phyloP scores from a whole-genome alignment of 2,329 filamentous ascomycete genomes.

The Pseudopithomyces chartarum region DNA sequence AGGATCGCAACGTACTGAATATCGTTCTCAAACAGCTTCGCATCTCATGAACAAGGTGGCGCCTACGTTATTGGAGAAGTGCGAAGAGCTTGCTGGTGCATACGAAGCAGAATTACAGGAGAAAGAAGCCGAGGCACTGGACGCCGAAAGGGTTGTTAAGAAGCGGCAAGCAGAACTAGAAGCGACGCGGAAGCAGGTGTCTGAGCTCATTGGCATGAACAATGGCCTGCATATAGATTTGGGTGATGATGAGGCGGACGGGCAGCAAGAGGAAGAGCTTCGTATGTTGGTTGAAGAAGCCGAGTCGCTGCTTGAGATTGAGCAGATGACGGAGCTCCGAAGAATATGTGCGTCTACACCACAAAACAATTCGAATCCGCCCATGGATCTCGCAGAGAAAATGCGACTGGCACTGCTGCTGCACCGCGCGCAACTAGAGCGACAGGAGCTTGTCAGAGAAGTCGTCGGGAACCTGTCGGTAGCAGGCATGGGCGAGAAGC shows the following conservation, averaged over 20 bases:
- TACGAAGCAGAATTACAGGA: constrained; percentile 79
- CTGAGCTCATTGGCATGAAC: constrained; percentile 52
- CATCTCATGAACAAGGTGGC: constrained; percentile 68
- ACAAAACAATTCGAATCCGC: constrained; percentile 30
- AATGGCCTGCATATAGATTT: constrained; percentile 35
- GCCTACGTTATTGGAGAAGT: constrained; percentile 57
- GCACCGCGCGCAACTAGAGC: constrained; percentile 61
- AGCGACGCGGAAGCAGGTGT: constrained; percentile 63
- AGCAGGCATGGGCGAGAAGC: constrained; percentile 73
- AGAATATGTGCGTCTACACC: constrained; percentile 33
- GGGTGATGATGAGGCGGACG: constrained; percentile 43
- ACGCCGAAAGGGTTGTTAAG: constrained; percentile 53
- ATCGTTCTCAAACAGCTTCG: constrained; percentile 55
- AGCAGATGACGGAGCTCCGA: constrained; percentile 48
- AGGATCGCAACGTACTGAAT: constrained; percentile 30
- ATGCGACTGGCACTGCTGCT: constrained; percentile 64
- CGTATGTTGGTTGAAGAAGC: constrained; percentile 45
- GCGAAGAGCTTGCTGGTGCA: constrained; percentile 48
- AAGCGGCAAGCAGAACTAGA: constrained; percentile 72
- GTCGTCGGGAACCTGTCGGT: constrained; percentile 71
- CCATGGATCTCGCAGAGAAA: constrained; percentile 56
- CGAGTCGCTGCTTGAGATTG: constrained; percentile 50
- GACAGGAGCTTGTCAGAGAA: constrained; percentile 66
- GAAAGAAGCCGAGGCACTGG: constrained; percentile 62
- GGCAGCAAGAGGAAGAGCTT: constrained; percentile 44